These are phyloP conservation scores for Salicornia ramosissima DNA, from an alignment of 148 eudicot genomes.

Conservation along the genomic window DNA sequence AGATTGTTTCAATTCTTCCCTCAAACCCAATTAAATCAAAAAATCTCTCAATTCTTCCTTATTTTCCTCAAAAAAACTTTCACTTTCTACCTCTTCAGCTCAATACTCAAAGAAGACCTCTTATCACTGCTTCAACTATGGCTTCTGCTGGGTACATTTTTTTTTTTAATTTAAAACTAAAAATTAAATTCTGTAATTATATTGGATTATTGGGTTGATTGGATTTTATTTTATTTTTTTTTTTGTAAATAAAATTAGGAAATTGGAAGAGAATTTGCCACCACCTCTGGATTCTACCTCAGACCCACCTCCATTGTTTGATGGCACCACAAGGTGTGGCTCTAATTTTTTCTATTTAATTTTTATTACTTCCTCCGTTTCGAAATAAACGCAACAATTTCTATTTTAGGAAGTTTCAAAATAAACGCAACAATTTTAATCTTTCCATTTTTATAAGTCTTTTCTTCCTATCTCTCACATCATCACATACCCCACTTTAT, in stretches of 20 bases:
- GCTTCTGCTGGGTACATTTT: constrained; percentile 7
- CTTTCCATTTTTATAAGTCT: too few species aligned
- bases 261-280: constrained; percentile 50
- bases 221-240: not conserved
- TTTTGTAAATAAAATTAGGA: not conserved
- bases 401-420: too few species aligned
- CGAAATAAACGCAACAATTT: too few species aligned
- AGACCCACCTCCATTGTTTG: constrained; percentile 65
- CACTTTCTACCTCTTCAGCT: constrained; percentile 10
- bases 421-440: too few species aligned
- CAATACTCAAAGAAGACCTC: not conserved
- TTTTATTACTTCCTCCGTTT: too few species aligned
- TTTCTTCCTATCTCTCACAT: too few species aligned
- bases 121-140: constrained; percentile 8
- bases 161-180: not conserved
- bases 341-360: too few species aligned
- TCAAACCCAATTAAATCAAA: not conserved
- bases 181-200: not conserved
- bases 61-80: not conserved
- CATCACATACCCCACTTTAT: too few species aligned
- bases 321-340: constrained; percentile 78
- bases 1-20: not conserved
- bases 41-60: not conserved
- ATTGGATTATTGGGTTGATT: not conserved
- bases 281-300: constrained; percentile 65